Conservation (phyloP, 1,284 basidiomycete species). For the Melampsora americana region DNA sequence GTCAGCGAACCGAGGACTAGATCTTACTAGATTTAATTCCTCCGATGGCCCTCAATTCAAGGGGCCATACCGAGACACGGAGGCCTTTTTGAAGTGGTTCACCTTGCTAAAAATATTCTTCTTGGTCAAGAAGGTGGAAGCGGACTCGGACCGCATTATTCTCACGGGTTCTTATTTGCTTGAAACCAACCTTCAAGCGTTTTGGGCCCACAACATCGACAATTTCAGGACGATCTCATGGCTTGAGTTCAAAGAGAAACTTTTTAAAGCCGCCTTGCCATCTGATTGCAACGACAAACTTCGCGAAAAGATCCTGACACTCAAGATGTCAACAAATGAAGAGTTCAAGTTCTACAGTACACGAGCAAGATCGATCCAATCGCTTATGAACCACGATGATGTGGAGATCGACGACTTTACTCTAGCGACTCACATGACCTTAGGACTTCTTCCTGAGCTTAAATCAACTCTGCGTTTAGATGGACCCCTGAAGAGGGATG, state of each 20-base stretch:
- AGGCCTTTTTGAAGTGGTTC: too few species aligned
- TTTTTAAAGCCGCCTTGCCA: constrained; percentile 4
- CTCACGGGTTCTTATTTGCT: too few species aligned
- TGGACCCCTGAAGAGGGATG: background rate
- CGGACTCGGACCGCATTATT: too few species aligned
- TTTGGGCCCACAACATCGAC: background rate
- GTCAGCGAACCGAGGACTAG: background rate
- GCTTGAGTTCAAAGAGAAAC: background rate
- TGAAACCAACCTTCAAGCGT: constrained; percentile 6
- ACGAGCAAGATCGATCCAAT: background rate
- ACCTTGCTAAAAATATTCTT: too few species aligned
- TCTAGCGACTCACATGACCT: background rate
- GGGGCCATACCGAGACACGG: background rate
- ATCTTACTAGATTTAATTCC: background rate
- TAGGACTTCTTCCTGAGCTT: background rate
- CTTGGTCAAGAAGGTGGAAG: too few species aligned
- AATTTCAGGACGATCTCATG: background rate
- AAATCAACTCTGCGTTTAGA: background rate
- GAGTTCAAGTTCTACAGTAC: background rate
- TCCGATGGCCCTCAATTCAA: background rate
- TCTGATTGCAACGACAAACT: background rate
- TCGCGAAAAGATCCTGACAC: background rate
- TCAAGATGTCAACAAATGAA: background rate
- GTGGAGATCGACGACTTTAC: background rate
- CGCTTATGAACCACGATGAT: background rate